Evolutionary conservation across 768 basidiomycete species (phyloP).

Genomic region (Phylloporus sp.): DNA sequence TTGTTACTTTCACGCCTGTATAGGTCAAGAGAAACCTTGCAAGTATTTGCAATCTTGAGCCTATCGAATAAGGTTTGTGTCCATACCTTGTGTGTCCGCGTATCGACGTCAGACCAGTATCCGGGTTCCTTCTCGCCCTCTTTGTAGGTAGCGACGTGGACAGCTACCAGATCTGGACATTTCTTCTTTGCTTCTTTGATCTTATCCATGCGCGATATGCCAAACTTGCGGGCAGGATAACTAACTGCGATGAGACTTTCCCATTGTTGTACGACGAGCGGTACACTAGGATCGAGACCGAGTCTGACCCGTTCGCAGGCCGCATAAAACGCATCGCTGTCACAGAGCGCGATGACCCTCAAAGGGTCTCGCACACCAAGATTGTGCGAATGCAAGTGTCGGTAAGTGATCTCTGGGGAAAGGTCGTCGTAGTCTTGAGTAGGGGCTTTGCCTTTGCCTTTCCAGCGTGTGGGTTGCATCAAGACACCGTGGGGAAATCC

Average conservation of each 20-base stretch:
- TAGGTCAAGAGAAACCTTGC: conserved; percentile 85
- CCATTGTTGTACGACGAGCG: conserved; percentile 88
- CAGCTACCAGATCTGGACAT: conserved; percentile 79
- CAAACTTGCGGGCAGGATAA: conserved; percentile 89
- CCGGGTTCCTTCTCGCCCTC: conserved; percentile 84
- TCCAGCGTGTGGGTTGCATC: conserved; percentile 32
- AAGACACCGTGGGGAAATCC: neutral
- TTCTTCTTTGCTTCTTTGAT: conserved; percentile 77
- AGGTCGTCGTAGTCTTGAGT: conserved; percentile 55
- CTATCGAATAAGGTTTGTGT: neutral
- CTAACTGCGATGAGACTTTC: conserved; percentile 89
- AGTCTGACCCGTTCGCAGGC: conserved; percentile 86
- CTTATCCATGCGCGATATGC: conserved; percentile 89
- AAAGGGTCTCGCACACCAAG: conserved; percentile 72
- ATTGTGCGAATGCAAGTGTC: conserved; percentile 66
- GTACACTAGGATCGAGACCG: conserved; percentile 54
- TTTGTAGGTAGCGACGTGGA: conserved; percentile 94
- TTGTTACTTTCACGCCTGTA: conserved; percentile 90
- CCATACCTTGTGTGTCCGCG: conserved; percentile 84
- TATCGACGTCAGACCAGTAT: conserved; percentile 89
- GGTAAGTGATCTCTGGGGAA: conserved; percentile 69
- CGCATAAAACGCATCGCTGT: conserved; percentile 82
- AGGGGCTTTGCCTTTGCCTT: conserved; percentile 53
- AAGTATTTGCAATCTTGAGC: neutral
- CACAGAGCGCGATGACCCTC: conserved; percentile 84